These are phyloP conservation scores for Pholiota conissans DNA, from an alignment of 768 basidiomycete species.

Conservation along the genomic window DNA sequence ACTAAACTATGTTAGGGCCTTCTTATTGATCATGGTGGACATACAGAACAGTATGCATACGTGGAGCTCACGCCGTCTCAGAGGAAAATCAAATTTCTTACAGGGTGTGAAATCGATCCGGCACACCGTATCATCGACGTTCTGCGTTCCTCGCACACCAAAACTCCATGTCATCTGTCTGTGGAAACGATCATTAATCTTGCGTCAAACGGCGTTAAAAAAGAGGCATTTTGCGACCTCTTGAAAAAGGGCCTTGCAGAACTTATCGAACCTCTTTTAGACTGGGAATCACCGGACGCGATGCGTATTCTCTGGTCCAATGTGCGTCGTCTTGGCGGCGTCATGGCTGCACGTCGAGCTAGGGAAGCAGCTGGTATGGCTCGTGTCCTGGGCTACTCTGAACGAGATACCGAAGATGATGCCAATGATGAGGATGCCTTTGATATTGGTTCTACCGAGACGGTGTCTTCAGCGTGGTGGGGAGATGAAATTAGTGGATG, in stretches of 20 bases:
- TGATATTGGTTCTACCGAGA: constrained; percentile 22
- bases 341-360: constrained; percentile 38
- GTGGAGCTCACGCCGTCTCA: constrained; percentile 42
- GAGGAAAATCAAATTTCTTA: constrained; percentile 44
- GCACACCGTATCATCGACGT: constrained; percentile 52
- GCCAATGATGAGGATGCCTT: constrained; percentile 36
- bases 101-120: constrained; percentile 29
- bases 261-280: constrained; percentile 37
- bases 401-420: constrained; percentile 36
- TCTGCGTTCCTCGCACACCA: constrained; percentile 49
- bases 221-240: constrained; percentile 39
- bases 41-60: constrained; percentile 21
- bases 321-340: constrained; percentile 39
- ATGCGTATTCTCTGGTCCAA: constrained; percentile 42
- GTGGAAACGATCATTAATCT: constrained; percentile 62
- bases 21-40: constrained; percentile 33
- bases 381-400: constrained; percentile 44
- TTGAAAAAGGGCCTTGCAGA: constrained; percentile 33
- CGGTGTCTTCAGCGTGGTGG: constrained; percentile 68
- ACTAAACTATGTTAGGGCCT: constrained; percentile 32
- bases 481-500: constrained; percentile 61
- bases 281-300: constrained; percentile 44
- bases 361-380: constrained; percentile 38
- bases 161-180: constrained; percentile 48
- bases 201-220: constrained; percentile 57